Evolutionary conservation across 495 filamentous ascomycete species (phyloP), one percentile per base, ranked within the genome.

Genomic region (Ascodesmis nigricans): DNA sequence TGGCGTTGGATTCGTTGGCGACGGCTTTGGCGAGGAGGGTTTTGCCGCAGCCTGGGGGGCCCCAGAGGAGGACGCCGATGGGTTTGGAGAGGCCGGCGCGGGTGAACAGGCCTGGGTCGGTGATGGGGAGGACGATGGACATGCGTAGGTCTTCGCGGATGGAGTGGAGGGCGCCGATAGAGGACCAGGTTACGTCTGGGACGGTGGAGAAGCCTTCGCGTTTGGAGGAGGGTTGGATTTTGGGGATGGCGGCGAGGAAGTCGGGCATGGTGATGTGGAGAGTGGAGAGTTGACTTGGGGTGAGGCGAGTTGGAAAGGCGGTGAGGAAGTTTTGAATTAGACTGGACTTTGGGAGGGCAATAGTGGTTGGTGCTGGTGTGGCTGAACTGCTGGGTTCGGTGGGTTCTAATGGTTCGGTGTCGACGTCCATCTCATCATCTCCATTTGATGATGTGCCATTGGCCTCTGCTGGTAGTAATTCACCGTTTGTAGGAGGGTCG

Each of bases 171-270:
- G 87, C 87, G 31, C 87, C 87, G 36, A 97, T 83, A 48, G 93
- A 73, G 21, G 69, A 61, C 87, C 84, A 97, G 1, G 80, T 92
- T 4, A 83, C 91, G 52, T 92, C 78, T n/a, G 87, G 87, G 28
- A 95, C 80, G 1, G 83, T 91, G 18, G 83, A 80, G 55, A 97
- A 97, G 40, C 87, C 87, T 60, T 97, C 90, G 11, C 87, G 73
- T 50, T 91, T 90, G 13, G 80, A 76, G 1, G 82, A 91, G 3
- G 87, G 90, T 40, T 90, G 82, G 35, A 95, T 82, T 46, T 71
- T 73, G 24, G 76, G 69, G 18, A 93, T 62, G 17, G 84, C 87
- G 4, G 64, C 63, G 17, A 73, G 56, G 54, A 91, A 87, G 35
- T 87, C 78, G 4, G 56, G 33, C 21, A 53, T 35, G 14, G 47